Conservation (phyloP, 2,329 filamentous ascomycete species). For the Pleoardoris graminearum region DNA sequence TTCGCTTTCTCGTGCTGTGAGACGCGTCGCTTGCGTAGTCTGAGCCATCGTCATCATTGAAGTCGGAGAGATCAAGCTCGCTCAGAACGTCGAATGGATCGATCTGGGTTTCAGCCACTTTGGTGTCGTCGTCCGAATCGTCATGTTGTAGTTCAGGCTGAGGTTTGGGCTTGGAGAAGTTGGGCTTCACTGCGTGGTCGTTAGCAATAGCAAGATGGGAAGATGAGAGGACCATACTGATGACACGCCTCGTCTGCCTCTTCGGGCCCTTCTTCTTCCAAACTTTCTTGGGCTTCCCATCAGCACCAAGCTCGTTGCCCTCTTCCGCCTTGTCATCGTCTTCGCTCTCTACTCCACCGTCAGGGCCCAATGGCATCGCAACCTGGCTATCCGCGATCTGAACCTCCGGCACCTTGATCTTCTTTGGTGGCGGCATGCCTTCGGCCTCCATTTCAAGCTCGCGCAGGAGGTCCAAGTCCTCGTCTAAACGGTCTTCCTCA, state of each 20-base stretch:
- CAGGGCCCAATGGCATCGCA: conserved; percentile 51
- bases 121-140: conserved; percentile 45
- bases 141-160: conserved; percentile 26
- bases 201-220: conserved; percentile 23
- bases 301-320: conserved; percentile 48
- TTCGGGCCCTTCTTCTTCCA: conserved; percentile 88
- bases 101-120: conserved; percentile 38
- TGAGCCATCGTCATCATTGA: conserved; percentile 36
- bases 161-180: conserved; percentile 50
- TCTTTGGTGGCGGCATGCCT: conserved; percentile 28
- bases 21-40: conserved; percentile 49
- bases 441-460: conserved; percentile 63
- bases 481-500: conserved; percentile 58
- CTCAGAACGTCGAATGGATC: conserved; percentile 34
- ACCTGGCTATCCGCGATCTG: conserved; percentile 50
- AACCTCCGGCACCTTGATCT: conserved; percentile 35
- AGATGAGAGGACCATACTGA: conserved; percentile 47
- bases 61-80: conserved; percentile 36
- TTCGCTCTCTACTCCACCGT: conserved; percentile 57
- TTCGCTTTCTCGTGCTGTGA: conserved; percentile 37
- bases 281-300: conserved; percentile 62
- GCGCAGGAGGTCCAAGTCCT: conserved; percentile 73
- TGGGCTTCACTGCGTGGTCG: conserved; percentile 43
- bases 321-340: conserved; percentile 58
- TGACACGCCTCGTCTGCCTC: conserved; percentile 71